These are phyloP conservation scores for Ogataea salicorniae DNA, from an alignment of 805 yeast genomes.

Conservation along the genomic window DNA sequence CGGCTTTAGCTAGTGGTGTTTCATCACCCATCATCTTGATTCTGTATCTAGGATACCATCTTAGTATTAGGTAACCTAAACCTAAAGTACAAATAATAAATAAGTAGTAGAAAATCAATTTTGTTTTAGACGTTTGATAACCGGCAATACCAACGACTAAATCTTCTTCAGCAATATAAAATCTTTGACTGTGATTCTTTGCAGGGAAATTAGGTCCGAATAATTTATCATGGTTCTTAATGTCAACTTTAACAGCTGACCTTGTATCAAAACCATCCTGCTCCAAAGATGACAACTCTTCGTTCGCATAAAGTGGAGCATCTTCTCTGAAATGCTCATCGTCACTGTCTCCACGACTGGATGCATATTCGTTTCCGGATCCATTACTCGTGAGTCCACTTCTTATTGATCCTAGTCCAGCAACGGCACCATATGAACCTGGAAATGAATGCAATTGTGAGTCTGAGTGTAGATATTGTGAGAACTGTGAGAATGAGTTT, in stretches of 20 bases:
- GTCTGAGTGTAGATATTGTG: background rate
- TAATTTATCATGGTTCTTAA: constrained; percentile 37
- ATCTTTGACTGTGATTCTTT: constrained; percentile 59
- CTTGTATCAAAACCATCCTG: constrained; percentile 9
- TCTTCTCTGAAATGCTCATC: constrained; percentile 15
- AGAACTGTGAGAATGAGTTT: constrained; percentile 1
- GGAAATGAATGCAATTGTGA: constrained; percentile 1
- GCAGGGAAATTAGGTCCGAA: constrained; percentile 38
- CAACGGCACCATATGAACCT: background rate
- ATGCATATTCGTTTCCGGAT: background rate
- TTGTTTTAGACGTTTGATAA: constrained; percentile 49
- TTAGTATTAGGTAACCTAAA: constrained; percentile 58
- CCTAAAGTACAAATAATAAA: constrained; percentile 64
- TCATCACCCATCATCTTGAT: constrained; percentile 61
- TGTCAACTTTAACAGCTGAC: constrained; percentile 21
- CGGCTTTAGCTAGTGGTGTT: constrained; percentile 73
- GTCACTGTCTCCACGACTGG: constrained; percentile 7
- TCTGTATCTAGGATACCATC: constrained; percentile 84
- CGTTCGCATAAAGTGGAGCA: constrained; percentile 16
- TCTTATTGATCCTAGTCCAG: background rate
- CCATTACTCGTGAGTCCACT: background rate
- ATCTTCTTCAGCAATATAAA: constrained; percentile 94
- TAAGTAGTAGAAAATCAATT: constrained; percentile 43
- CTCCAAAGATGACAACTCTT: constrained; percentile 8
- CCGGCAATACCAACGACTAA: constrained; percentile 94